A percentile compares a stretch with the other conserved stretches of the same genome.
Conservation (phyloP, 2,329 filamentous ascomycete genomes). For the Clonostachys rosea region DNA sequence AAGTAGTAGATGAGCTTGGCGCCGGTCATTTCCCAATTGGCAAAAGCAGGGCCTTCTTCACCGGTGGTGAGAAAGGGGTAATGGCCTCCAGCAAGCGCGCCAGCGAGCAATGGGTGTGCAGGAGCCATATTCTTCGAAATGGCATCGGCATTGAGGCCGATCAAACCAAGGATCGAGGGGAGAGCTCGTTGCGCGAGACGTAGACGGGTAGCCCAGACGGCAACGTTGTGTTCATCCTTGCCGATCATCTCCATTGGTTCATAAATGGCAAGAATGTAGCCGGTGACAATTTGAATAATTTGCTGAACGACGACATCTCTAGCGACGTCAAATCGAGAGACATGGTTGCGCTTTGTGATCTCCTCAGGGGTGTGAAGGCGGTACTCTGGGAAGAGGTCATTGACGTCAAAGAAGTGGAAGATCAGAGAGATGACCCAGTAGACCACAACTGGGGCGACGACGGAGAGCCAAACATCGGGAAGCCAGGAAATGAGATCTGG, state of each 20-base stretch:
- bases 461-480: slow-evolving; percentile 74
- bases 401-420: slow-evolving; percentile 83
- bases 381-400: slow-evolving; percentile 85
- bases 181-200: slow-evolving; percentile 75
- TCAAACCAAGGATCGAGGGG: slow-evolving; percentile 61
- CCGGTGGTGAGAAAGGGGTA: slow-evolving; percentile 69
- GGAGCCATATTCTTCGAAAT: slow-evolving; percentile 71
- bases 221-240: slow-evolving; percentile 79
- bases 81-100: slow-evolving; percentile 71
- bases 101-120: slow-evolving; percentile 70
- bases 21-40: slow-evolving; percentile 71
- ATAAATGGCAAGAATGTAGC: slow-evolving; percentile 61
- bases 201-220: slow-evolving; percentile 82
- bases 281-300: slow-evolving; percentile 75
- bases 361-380: slow-evolving; percentile 93
- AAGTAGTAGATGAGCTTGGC: slow-evolving; percentile 79
- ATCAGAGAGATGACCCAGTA: slow-evolving; percentile 86
- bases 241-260: slow-evolving; percentile 73
- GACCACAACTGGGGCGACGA: slow-evolving; percentile 71
- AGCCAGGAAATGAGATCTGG: slow-evolving; percentile 72
- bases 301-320: slow-evolving; percentile 92
- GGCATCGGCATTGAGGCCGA: slow-evolving; percentile 72
- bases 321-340: slow-evolving; percentile 77
- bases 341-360: slow-evolving; percentile 81
- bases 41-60: slow-evolving; percentile 67